These are phyloP conservation scores for Eruca vesicaria DNA, from an alignment of 441 rosid genomes.

Conservation along the genomic window DNA sequence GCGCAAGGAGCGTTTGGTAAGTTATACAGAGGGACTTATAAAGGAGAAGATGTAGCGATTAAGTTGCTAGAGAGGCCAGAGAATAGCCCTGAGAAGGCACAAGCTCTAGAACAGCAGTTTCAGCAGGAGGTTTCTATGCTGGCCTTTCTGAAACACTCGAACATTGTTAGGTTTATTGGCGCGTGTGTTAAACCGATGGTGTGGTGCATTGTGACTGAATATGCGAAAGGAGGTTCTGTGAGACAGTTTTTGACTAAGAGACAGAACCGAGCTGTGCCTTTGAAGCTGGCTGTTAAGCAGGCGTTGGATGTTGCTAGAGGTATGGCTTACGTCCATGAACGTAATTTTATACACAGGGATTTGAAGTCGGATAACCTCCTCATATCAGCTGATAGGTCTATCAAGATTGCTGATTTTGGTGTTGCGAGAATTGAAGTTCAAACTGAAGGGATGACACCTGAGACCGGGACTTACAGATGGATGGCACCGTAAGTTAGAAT, in stretches of 20 bases:
- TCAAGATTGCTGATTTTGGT: constrained; percentile 97
- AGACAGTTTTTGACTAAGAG: constrained; percentile 80
- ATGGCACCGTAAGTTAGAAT: constrained; percentile 92
- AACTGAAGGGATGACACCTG: constrained; percentile 99
- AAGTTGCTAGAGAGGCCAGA: constrained; percentile 91
- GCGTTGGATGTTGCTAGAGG: constrained; percentile 96
- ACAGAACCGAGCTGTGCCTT: constrained; percentile 76
- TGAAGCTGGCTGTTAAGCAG: constrained; percentile 92
- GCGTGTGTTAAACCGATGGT: constrained; percentile 86
- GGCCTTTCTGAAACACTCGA: constrained; percentile 76
- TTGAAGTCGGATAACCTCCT: constrained; percentile 92
- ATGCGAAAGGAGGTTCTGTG: constrained; percentile 97
- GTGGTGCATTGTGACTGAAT: constrained; percentile 96
- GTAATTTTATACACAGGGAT: constrained; percentile 84
- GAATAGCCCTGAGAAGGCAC: constrained; percentile 64
- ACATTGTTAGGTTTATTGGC: constrained; percentile 91
- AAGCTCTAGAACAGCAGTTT: constrained; percentile 90
- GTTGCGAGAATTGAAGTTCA: constrained; percentile 97
- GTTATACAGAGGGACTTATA: constrained; percentile 86
- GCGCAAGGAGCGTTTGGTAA: constrained; percentile 99
- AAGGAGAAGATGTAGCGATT: constrained; percentile 90
- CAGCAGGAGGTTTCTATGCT: constrained; percentile 98
- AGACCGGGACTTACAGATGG: constrained; percentile 98
- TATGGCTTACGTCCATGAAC: constrained; percentile 90
- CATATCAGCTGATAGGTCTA: constrained; percentile 81